phyloP scores from a whole-genome alignment of 2,329 filamentous ascomycete genomes.

The Fusarium falciforme region DNA sequence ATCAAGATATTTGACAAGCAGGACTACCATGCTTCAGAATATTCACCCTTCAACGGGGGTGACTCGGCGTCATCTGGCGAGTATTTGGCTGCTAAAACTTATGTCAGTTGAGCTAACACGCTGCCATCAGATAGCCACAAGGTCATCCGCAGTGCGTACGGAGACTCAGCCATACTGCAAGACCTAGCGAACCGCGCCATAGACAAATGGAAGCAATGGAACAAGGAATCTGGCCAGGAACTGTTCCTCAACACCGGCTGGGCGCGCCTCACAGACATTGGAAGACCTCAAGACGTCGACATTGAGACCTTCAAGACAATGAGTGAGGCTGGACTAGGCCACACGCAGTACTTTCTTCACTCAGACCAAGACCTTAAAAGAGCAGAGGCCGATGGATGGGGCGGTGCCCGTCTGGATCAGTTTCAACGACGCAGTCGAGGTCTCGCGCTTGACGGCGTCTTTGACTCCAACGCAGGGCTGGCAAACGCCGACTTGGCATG shows the following conservation, averaged over 20 bases:
- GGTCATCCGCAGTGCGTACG: neutral
- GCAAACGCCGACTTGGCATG: constrained; percentile 1
- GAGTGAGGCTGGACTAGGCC: neutral
- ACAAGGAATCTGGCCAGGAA: neutral
- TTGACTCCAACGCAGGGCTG: neutral
- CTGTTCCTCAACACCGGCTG: neutral
- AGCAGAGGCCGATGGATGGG: neutral
- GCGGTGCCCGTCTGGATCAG: neutral
- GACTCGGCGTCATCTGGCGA: neutral
- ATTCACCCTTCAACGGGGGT: neutral
- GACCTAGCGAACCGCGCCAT: constrained; percentile 2
- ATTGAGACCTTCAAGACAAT: neutral
- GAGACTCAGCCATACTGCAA: neutral
- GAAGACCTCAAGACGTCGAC: neutral
- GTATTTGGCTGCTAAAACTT: neutral
- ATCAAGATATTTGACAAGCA: constrained; percentile 2
- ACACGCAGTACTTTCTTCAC: neutral
- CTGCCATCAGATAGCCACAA: neutral
- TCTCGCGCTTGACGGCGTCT: neutral
- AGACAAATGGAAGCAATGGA: constrained; percentile 1
- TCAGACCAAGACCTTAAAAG: neutral
- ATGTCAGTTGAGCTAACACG: neutral
- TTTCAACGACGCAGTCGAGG: neutral
- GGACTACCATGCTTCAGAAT: neutral
- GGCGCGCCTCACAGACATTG: neutral